Evolutionary conservation across 768 basidiomycete species (phyloP), one percentile per base, ranked within the genome.

Genomic region (Pholiota molesta): DNA sequence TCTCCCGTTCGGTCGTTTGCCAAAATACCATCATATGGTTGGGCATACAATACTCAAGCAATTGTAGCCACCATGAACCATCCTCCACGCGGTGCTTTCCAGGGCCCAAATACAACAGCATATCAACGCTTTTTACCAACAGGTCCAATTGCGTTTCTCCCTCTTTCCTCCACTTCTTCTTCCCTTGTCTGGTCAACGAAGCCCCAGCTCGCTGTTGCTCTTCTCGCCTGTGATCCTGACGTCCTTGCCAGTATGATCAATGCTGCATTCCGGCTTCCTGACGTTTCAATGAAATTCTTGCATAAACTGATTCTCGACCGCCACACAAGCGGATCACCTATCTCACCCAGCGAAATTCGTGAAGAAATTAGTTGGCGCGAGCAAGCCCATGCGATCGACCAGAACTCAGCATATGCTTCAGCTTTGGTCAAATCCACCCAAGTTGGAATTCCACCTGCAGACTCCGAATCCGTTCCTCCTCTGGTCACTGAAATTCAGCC

Each of bases 91-190:
- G 79, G 82, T 13, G 76, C 83, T 31, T 86, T 86, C 67, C 82
- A 88, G 70, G 77, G 77, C 9, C 84, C 84, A 10, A 94, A 93
- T 68, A 87, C 85, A 6, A 92, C 88, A 0, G 96, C 94, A 0
- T 99, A 91, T 75, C 97, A 99, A 73, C 83, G 96, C 21, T 98
- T 98, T 79, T 84, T 99, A 19, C 91, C 95, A 2, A 95, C 95
- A 5, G 97, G 97, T 0, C 97, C 97, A 2, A 90, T 99, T 45
- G 96, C 96, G 0, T 99, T 97, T 79, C 83, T 99, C 21, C 97
- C 97, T 0, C 83, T 98, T 45, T 90, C 90, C 1, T 77, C 86
- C 0, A 90, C 87, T 0, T 78, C 80, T 2, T 93, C 95, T 10
- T 95, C 96, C 3, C 81, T 99, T 54, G 97, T 98, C 6, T 99